These are phyloP conservation scores for Alternaria gaisen DNA, from an alignment of 2,329 filamentous ascomycete genomes.

Conservation along the genomic window DNA sequence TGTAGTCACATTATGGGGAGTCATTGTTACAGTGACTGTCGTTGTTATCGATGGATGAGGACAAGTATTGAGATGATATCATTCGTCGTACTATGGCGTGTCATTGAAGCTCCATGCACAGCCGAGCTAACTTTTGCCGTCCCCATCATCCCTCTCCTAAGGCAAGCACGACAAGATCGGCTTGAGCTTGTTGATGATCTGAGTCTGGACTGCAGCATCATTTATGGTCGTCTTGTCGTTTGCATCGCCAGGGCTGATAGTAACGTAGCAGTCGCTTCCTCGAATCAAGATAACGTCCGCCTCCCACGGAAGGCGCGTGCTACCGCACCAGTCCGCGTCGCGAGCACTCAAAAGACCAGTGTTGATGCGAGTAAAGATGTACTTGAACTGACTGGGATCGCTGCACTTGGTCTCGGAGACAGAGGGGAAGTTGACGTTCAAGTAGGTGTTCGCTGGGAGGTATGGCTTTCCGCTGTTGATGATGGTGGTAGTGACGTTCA, in stretches of 20 bases:
- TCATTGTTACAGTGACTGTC: neutral
- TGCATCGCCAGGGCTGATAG: slow-evolving; percentile 70
- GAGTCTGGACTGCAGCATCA: slow-evolving; percentile 48
- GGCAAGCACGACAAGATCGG: slow-evolving; percentile 35
- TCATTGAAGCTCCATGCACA: neutral
- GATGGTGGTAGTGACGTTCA: slow-evolving; percentile 65
- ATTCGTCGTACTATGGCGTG: neutral
- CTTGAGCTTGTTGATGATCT: slow-evolving; percentile 40
- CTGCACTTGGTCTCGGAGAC: slow-evolving; percentile 61
- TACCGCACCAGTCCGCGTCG: slow-evolving; percentile 68
- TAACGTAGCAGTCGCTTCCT: slow-evolving; percentile 64
- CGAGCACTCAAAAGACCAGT: slow-evolving; percentile 48
- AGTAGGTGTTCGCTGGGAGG: slow-evolving; percentile 66
- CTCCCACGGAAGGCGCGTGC: slow-evolving; percentile 67
- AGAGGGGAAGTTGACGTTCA: slow-evolving; percentile 75
- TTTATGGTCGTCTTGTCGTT: slow-evolving; percentile 67
- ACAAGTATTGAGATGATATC: neutral
- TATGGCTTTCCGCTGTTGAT: slow-evolving; percentile 68
- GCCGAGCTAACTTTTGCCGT: neutral
- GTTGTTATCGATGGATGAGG: neutral
- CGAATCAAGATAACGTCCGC: slow-evolving; percentile 58
- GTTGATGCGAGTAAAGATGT: slow-evolving; percentile 70
- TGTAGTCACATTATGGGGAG: neutral
- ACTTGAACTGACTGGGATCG: slow-evolving; percentile 65
- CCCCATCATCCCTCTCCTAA: neutral